Evolutionary conservation across 1,139 yeast genomes (phyloP), one percentile per base, ranked within the genome.

Genomic region (Lodderomyces pseudojiufengensis): DNA sequence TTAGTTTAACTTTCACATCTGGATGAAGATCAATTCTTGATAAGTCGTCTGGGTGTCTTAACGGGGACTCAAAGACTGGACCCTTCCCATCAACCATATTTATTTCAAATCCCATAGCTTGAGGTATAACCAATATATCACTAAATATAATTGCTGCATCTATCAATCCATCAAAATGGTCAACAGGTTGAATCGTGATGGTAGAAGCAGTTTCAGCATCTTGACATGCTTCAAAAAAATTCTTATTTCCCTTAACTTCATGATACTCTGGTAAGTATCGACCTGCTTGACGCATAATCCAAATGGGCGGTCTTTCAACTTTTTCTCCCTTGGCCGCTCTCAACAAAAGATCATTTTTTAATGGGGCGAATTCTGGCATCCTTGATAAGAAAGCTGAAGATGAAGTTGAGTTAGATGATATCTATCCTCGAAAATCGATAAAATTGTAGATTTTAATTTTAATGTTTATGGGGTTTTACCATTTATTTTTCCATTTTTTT

Each of bases 221-320:
- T 51, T 94, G 75, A 56, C 98, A 94, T 10, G 92, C 81, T 54
- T 87, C 95, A 56, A 92, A 92, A 58, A 92, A 92, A 63, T 92
- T 96, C 43, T 85, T 70, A n/a, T 73, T 71, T 29, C 78, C 95
- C 58, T 92, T 92, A 32, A 80, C 97, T 55, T 79, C 76, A 57
- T 90, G 96, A 59, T 92, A 92, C 59, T 92, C 97, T 22, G 95
- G 95, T 43, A 85, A 67, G 51, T 85, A 86, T 39, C 95, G 69
- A n/a, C 95, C 95, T 3, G 92, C 94, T 66, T 84, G 94, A 60
- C 94, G 76, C 98, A 92, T 92, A 50, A 92, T 84, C 98, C 98
- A 92, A 43, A 92, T 80, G 18, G 98, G 98, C 1, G 98, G 97
- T 57, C 98, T 79, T 63, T 92, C 98, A 32, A 92, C 97, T 48